phyloP scores from a whole-genome alignment of 495 filamentous ascomycete species.

The Choiromyces venosus region DNA sequence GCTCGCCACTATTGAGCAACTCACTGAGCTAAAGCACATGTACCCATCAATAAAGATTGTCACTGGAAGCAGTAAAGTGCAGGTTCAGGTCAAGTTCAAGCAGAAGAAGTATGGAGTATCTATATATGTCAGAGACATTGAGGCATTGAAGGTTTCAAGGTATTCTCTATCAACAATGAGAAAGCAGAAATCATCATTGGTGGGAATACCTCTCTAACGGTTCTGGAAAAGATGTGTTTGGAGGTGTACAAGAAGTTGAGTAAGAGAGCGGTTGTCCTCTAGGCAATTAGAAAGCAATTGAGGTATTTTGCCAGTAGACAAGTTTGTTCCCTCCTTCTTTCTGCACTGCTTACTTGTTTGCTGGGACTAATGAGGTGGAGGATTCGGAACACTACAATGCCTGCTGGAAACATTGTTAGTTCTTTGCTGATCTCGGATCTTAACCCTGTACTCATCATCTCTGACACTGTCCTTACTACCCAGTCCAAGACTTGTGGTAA shows the following conservation, averaged over 20 bases:
- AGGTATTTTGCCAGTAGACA: slow-evolving; percentile 46
- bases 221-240: too few species aligned
- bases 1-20: slow-evolving; percentile 43
- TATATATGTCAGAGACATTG: slow-evolving; percentile 45
- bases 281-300: slow-evolving; percentile 44
- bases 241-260: too few species aligned
- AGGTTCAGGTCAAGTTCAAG: slow-evolving; percentile 45
- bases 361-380: slow-evolving; percentile 5
- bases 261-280: too few species aligned
- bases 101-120: slow-evolving; percentile 42
- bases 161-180: too few species aligned
- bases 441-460: too few species aligned
- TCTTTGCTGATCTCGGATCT: too few species aligned
- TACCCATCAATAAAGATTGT: slow-evolving; percentile 46
- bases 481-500: too few species aligned
- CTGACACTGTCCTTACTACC: too few species aligned
- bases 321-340: slow-evolving; percentile 11
- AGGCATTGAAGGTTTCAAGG: too few species aligned
- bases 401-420: slow-evolving; percentile 45
- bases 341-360: neutral
- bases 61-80: slow-evolving; percentile 44
- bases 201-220: too few species aligned
- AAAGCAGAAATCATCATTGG: too few species aligned
- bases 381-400: slow-evolving; percentile 46
- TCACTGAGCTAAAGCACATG: slow-evolving; percentile 44